Evolutionary conservation across 2,329 filamentous ascomycete genomes (phyloP).

Genomic region (Alternaria sp.): DNA sequence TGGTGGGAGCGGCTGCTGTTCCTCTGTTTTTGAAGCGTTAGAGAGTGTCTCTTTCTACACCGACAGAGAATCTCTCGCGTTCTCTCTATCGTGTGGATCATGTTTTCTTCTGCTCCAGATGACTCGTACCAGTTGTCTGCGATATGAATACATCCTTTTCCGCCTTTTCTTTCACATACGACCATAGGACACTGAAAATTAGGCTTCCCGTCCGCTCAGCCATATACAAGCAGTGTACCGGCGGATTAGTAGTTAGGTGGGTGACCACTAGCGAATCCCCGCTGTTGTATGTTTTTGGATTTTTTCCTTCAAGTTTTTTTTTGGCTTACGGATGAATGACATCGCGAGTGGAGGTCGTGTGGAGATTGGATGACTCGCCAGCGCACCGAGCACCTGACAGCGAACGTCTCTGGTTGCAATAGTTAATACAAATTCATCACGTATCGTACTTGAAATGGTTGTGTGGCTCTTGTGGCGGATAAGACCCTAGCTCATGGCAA

Average conservation of each 20-base stretch:
- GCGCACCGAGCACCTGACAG: not conserved
- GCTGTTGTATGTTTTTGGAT: not conserved
- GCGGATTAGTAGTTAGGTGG: too few relatives aligned
- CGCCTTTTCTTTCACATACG: not conserved
- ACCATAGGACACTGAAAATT: too few relatives aligned
- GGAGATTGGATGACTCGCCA: not conserved
- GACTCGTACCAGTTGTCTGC: too few relatives aligned
- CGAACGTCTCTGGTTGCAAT: not conserved
- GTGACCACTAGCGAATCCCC: too few relatives aligned
- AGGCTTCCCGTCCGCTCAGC: not conserved
- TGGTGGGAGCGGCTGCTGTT: slow-evolving; percentile 7
- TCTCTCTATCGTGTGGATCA: not conserved
- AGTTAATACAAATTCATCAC: too few relatives aligned
- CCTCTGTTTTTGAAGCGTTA: not conserved
- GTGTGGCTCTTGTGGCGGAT: too few relatives aligned
- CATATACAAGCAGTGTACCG: not conserved
- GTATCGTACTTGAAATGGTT: too few relatives aligned
- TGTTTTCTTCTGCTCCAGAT: not conserved
- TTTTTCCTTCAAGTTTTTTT: not conserved
- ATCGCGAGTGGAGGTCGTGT: not conserved
- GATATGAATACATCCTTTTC: too few relatives aligned
- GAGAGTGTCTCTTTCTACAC: not conserved
- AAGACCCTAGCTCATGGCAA: too few relatives aligned
- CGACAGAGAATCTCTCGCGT: not conserved
- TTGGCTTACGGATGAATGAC: too few relatives aligned